Conservation (phyloP, 805 yeast species). For the Brettanomyces anomalus region DNA sequence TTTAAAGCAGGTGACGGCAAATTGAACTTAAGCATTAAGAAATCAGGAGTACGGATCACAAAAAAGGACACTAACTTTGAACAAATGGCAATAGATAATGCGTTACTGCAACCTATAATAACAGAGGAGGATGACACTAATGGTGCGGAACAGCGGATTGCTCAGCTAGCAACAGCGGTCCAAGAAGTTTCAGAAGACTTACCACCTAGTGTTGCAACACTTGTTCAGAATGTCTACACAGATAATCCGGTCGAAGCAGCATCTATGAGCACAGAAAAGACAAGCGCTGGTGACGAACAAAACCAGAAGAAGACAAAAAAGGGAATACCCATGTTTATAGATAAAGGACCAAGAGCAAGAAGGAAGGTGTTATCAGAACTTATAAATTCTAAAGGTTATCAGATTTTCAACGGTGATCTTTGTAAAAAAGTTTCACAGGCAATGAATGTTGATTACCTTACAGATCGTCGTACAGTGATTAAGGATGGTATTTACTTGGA, state of each 20-base stretch:
- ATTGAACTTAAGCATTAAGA: neutral
- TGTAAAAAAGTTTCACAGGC: slow-evolving; percentile 31
- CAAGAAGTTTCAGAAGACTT: neutral
- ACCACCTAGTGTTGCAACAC: neutral
- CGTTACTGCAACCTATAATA: neutral
- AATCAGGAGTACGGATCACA: neutral
- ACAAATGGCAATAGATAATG: neutral
- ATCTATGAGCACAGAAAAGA: neutral
- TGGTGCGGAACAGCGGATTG: neutral
- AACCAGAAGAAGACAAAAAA: neutral
- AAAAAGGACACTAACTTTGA: neutral
- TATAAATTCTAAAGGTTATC: slow-evolving; percentile 35
- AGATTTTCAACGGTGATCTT: slow-evolving; percentile 33
- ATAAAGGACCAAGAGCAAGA: slow-evolving; percentile 21
- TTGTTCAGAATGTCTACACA: neutral
- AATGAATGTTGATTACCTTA: slow-evolving; percentile 28
- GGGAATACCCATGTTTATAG: slow-evolving; percentile 7
- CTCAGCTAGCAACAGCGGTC: neutral
- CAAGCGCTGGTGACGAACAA: neutral
- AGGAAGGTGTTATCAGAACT: slow-evolving; percentile 27
- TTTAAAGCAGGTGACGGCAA: neutral
- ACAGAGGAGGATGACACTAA: neutral
- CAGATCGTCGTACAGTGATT: slow-evolving; percentile 47
- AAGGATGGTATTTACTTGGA: slow-evolving; percentile 34
- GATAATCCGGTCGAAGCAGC: neutral